Evolutionary conservation across 75 land plant species (phyloP).

Genomic region (Pinus albicaulis): DNA sequence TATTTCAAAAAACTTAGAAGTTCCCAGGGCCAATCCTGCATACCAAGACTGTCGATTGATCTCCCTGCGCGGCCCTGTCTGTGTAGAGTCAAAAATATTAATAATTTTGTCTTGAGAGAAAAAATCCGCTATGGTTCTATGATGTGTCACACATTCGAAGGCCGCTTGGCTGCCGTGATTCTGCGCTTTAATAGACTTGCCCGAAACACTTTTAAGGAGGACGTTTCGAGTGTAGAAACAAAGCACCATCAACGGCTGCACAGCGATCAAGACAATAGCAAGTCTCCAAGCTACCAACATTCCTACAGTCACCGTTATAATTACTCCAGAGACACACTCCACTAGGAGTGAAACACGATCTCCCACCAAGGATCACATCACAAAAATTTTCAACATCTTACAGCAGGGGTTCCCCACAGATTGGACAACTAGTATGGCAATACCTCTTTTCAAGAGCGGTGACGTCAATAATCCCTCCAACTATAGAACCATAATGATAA

Average conservation of each 20-base stretch:
- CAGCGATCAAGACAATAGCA: slow-evolving; percentile 75
- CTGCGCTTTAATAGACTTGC: slow-evolving; percentile 50
- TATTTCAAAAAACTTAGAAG: slow-evolving; percentile 36
- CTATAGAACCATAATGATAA: too few relatives aligned
- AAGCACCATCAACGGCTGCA: slow-evolving; percentile 66
- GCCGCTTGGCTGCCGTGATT: slow-evolving; percentile 47
- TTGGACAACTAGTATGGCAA: too few relatives aligned
- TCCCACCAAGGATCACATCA: slow-evolving; percentile 69
- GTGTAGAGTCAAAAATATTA: slow-evolving; percentile 38
- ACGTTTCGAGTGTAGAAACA: slow-evolving; percentile 62
- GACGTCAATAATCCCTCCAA: too few relatives aligned
- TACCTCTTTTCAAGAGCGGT: too few relatives aligned
- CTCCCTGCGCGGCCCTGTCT: slow-evolving; percentile 41
- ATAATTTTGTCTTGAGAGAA: slow-evolving; percentile 58
- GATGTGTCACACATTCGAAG: slow-evolving; percentile 70
- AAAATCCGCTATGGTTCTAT: slow-evolving; percentile 65
- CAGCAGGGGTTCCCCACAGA: too few relatives aligned
- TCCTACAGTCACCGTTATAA: slow-evolving; percentile 49
- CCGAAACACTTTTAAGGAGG: slow-evolving; percentile 49
- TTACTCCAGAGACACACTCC: slow-evolving; percentile 55
- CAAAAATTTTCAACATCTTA: too few relatives aligned
- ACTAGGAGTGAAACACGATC: slow-evolving; percentile 62
- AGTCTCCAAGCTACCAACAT: slow-evolving; percentile 75
- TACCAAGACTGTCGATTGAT: slow-evolving; percentile 45
- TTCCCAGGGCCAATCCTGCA: slow-evolving; percentile 67